Evolutionary conservation across 2,329 filamentous ascomycete species (phyloP).

Genomic region (Dryadomyces quercus-mongolicae): DNA sequence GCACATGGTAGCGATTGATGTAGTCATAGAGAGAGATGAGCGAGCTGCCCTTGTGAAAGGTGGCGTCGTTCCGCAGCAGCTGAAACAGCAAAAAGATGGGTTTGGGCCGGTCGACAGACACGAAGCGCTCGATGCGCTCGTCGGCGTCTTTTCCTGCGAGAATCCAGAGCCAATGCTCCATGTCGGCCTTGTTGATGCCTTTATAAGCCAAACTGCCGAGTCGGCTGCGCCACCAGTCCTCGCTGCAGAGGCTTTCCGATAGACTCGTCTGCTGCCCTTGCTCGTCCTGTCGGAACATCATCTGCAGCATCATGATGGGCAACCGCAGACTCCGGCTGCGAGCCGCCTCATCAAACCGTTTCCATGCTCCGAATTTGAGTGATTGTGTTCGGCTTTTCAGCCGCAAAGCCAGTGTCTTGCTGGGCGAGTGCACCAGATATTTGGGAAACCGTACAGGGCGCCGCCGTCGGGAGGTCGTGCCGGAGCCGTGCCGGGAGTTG

Average conservation of each 20-base stretch:
- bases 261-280: slow-evolving; percentile 11
- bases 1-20: slow-evolving; percentile 12
- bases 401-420: slow-evolving; percentile 9
- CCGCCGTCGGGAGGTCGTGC: neutral
- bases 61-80: slow-evolving; percentile 22
- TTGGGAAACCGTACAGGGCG: slow-evolving; percentile 4
- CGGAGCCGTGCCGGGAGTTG: neutral
- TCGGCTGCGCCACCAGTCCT: slow-evolving; percentile 18
- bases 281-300: slow-evolving; percentile 14
- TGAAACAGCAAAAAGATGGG: slow-evolving; percentile 27
- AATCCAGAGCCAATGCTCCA: slow-evolving; percentile 30
- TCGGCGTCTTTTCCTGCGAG: slow-evolving; percentile 23
- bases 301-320: slow-evolving; percentile 16
- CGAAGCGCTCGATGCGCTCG: slow-evolving; percentile 22
- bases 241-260: slow-evolving; percentile 12
- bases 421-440: slow-evolving; percentile 12
- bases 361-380: slow-evolving; percentile 10
- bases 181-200: slow-evolving; percentile 20
- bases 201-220: slow-evolving; percentile 19
- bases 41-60: slow-evolving; percentile 18
- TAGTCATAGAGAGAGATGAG: slow-evolving; percentile 22
- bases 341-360: slow-evolving; percentile 11
- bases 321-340: slow-evolving; percentile 14
- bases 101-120: slow-evolving; percentile 19
- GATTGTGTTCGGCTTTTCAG: slow-evolving; percentile 6